Percentiles rank a stretch among this genome's conserved stretches.
phyloP scores from a whole-genome alignment of 2,329 filamentous ascomycete genomes.

The Thelonectria rubi region DNA sequence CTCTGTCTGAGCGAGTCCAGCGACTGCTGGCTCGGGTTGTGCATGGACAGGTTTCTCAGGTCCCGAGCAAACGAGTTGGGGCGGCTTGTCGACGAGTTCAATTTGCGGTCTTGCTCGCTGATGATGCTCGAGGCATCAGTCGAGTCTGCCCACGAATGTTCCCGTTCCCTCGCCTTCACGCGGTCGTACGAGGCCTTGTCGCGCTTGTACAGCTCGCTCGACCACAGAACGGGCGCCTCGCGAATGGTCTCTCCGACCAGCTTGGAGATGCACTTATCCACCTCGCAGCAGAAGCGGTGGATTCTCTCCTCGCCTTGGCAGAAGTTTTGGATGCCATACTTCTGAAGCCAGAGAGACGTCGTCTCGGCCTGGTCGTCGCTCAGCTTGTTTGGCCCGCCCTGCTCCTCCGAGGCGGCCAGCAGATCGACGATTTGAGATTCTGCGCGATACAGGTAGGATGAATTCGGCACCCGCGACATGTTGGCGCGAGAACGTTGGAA shows the following conservation, averaged over 20 bases:
- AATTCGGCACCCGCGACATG: conserved; percentile 56
- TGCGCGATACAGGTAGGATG: conserved; percentile 78
- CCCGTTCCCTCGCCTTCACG: conserved; percentile 54
- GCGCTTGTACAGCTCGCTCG: conserved; percentile 84
- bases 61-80: conserved; percentile 65
- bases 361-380: conserved; percentile 94
- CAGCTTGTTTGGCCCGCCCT: conserved; percentile 92
- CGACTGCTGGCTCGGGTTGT: conserved; percentile 74
- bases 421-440: conserved; percentile 89
- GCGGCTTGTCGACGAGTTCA: conserved; percentile 53
- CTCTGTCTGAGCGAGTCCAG: conserved; percentile 74
- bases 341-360: conserved; percentile 82
- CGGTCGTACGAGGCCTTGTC: conserved; percentile 73
- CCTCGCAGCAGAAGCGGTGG: conserved; percentile 90
- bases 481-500: conserved; percentile 61
- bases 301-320: conserved; percentile 95
- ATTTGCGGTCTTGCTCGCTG: conserved; percentile 64
- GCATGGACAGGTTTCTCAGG: conserved; percentile 64
- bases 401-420: conserved; percentile 81
- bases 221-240: conserved; percentile 90
- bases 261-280: conserved; percentile 85
- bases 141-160: conserved; percentile 53
- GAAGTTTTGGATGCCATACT: conserved; percentile 87
- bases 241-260: conserved; percentile 85
- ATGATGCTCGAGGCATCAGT: conserved; percentile 64